These are phyloP conservation scores for Eragrostis curvula DNA, from an alignment of 176 grass and related monocot species.

Conservation along the genomic window DNA sequence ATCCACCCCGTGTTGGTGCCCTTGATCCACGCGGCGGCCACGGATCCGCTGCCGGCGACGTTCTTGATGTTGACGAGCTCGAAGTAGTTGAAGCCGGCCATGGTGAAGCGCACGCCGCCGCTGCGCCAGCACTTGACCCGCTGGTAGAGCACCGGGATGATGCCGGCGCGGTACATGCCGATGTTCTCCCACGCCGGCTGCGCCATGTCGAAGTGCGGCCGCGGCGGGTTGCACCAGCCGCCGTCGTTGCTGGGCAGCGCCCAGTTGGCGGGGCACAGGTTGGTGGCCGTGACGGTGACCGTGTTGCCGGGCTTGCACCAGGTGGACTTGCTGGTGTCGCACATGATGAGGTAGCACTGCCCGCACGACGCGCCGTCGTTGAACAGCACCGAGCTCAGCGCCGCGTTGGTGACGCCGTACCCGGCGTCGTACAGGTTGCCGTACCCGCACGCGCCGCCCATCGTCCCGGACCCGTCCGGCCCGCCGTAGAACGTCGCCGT, in stretches of 20 bases:
- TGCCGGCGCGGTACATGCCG: conserved; percentile 37
- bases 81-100: conserved; percentile 52
- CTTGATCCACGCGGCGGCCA: conserved; percentile 31
- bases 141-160: conserved; percentile 58
- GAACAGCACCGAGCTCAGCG: conserved; percentile 60
- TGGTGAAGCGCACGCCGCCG: conserved; percentile 47
- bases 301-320: conserved; percentile 14
- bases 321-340: conserved; percentile 2
- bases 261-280: conserved; percentile 65
- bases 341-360: conserved; percentile 49
- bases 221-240: conserved; percentile 66
- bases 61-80: conserved; percentile 57
- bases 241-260: conserved; percentile 35
- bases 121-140: conserved; percentile 49
- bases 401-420: conserved; percentile 51
- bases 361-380: conserved; percentile 65
- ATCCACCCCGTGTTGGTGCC: conserved; percentile 43
- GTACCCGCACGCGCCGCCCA: conserved; percentile 64
- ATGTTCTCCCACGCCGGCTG: conserved; percentile 61
- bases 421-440: conserved; percentile 63
- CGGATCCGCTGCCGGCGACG: conserved; percentile 52
- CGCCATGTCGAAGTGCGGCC: conserved; percentile 66
- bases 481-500: conserved; percentile 70
- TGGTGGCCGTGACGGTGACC: conserved; percentile 52
- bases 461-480: conserved; percentile 54